These are phyloP conservation scores for Rhodotorula babjevae DNA, from an alignment of 768 basidiomycete genomes.

Conservation along the genomic window DNA sequence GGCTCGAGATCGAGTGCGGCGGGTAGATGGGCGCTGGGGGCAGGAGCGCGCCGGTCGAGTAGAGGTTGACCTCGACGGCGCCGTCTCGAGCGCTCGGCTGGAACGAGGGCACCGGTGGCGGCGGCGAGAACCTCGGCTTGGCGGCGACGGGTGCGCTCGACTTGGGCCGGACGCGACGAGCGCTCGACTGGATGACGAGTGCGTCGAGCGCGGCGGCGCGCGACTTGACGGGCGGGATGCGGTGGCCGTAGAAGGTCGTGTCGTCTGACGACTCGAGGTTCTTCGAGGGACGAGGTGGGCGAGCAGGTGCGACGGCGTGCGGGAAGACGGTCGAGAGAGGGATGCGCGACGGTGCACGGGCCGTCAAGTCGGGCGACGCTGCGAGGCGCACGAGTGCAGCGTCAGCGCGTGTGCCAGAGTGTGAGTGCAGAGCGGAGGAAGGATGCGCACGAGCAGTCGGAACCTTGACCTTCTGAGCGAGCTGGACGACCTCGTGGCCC, in stretches of 20 bases:
- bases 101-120: background rate
- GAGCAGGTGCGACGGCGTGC: background rate
- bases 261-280: slow-evolving; percentile 4
- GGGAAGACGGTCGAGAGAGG: slow-evolving; percentile 20
- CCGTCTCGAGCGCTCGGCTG: no score
- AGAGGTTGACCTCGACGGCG: background rate
- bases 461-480: background rate
- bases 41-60: background rate
- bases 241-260: slow-evolving; percentile 20
- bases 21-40: slow-evolving; percentile 10
- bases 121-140: background rate
- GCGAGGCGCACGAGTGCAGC: background rate
- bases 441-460: background rate
- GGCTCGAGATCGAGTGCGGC: background rate
- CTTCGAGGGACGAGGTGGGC: background rate
- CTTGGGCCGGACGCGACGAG: slow-evolving; percentile 14
- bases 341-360: slow-evolving; percentile 9
- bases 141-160: background rate
- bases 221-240: background rate
- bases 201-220: slow-evolving; percentile 4
- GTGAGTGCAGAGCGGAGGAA: no score
- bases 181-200: background rate
- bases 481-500: background rate
- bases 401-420: background rate
- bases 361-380: background rate